Conservation (phyloP, 345 rosid species). For the Lenwebbia sp. region DNA sequence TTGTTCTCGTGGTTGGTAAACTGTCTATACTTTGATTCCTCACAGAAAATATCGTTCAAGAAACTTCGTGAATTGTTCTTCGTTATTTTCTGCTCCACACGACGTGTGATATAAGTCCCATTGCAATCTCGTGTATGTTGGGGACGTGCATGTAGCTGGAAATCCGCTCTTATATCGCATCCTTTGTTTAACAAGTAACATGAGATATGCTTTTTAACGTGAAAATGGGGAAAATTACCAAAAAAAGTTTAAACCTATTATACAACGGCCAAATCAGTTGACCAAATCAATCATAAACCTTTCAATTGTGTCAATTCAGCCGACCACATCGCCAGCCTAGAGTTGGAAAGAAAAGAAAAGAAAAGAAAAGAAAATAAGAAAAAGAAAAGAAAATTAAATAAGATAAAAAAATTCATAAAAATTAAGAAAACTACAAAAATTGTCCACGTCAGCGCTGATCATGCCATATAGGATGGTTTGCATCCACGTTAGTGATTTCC, state of each 20-base stretch:
- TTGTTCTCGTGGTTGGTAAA: not conserved
- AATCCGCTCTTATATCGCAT: not conserved
- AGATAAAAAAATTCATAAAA: no score
- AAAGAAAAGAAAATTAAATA: not conserved
- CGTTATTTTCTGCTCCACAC: not conserved
- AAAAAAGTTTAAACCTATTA: not conserved
- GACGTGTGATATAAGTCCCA: not conserved
- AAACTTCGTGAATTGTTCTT: not conserved
- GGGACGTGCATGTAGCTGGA: not conserved
- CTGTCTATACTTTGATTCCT: not conserved
- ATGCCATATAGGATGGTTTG: not conserved
- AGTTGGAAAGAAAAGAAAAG: not conserved
- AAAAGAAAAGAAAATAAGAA: not conserved
- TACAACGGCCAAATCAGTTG: not conserved
- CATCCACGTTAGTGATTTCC: rapidly evolving
- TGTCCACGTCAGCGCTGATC: rapidly evolving
- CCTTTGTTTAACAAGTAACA: not conserved
- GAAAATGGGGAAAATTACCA: not conserved
- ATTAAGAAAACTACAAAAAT: not conserved
- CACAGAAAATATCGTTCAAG: not conserved
- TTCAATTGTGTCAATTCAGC: rapidly evolving
- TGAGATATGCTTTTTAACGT: not conserved
- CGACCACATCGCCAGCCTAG: not conserved
- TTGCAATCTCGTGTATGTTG: not conserved
- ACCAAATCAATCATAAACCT: no score